A percentile compares a stretch with the other conserved stretches of the same genome.
These are phyloP conservation scores for Physocladia obscura DNA, from an alignment of 192 early-diverging fungal genomes.

Conservation along the genomic window DNA sequence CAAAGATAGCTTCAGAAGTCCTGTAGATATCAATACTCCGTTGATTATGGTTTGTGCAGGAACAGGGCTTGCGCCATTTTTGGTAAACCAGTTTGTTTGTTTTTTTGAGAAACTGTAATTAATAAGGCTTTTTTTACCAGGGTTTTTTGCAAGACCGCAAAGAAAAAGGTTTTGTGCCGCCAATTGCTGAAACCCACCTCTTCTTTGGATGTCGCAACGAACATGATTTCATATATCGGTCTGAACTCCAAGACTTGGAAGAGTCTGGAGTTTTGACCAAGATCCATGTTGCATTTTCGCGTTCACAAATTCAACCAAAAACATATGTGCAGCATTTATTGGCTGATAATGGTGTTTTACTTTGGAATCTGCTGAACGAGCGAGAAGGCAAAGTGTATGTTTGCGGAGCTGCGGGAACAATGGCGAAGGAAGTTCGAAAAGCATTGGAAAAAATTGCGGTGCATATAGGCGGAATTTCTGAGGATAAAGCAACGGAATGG, in stretches of 20 bases:
- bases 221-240: constrained; percentile 58
- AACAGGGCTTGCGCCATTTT: constrained; percentile 85
- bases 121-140: neutral
- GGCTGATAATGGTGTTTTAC: constrained; percentile 28
- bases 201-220: constrained; percentile 84
- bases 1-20: constrained; percentile 59
- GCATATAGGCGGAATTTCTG: constrained; percentile 7
- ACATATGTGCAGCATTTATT: constrained; percentile 76
- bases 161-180: neutral
- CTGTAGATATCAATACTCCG: constrained; percentile 51
- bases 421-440: constrained; percentile 29
- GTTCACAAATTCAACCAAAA: constrained; percentile 44
- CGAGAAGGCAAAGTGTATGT: constrained; percentile 11
- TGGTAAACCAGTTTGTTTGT: constrained; percentile 36
- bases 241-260: constrained; percentile 51
- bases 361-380: constrained; percentile 15
- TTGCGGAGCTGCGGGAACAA: constrained; percentile 25
- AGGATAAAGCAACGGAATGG: constrained; percentile 1
- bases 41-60: constrained; percentile 85
- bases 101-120: neutral
- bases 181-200: constrained; percentile 53
- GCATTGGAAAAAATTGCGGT: constrained; percentile 5
- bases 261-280: constrained; percentile 51
- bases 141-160: constrained; percentile 80
- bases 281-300: constrained; percentile 67